These are phyloP conservation scores for Pseudovirgaria hyperparasitica DNA, from an alignment of 2,329 filamentous ascomycete species.

Conservation along the genomic window DNA sequence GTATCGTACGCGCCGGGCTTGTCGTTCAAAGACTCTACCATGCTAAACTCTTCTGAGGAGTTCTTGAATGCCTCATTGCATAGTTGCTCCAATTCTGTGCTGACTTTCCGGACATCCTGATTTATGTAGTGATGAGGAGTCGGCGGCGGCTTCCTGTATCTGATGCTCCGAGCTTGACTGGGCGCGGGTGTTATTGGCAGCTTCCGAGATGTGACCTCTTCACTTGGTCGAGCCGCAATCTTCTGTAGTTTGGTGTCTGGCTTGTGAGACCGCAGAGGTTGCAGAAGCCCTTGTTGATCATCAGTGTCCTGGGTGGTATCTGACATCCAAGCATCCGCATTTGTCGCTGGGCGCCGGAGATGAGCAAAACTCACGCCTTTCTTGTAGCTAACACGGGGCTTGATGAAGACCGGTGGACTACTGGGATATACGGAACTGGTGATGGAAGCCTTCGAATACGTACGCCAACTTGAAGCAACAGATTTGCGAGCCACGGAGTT, in stretches of 20 bases:
- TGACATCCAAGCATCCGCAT: slow-evolving; percentile 20
- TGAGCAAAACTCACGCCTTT: slow-evolving; percentile 53
- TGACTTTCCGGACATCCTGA: slow-evolving; percentile 74
- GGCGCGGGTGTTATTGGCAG: too few relatives aligned
- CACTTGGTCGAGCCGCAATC: too few relatives aligned
- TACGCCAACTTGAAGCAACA: slow-evolving; percentile 9
- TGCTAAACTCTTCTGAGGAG: slow-evolving; percentile 41
- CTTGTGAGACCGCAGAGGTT: too few relatives aligned
- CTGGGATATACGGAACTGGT: slow-evolving; percentile 34
- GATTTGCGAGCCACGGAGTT: slow-evolving; percentile 19
- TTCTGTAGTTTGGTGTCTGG: too few relatives aligned
- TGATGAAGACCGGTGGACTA: slow-evolving; percentile 34
- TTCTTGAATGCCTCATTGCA: slow-evolving; percentile 89
- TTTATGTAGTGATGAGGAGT: slow-evolving; percentile 44
- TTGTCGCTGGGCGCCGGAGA: slow-evolving; percentile 33
- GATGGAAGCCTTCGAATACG: slow-evolving; percentile 28
- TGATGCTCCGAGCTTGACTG: too few relatives aligned
- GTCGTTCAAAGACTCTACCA: slow-evolving; percentile 28
- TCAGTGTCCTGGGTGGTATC: slow-evolving; percentile 15
- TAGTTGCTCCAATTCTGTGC: slow-evolving; percentile 72
- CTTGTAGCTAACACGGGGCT: slow-evolving; percentile 40
- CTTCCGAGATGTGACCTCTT: too few relatives aligned
- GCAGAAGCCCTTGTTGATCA: slow-evolving; percentile 18
- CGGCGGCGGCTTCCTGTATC: too few relatives aligned
- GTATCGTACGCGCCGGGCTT: slow-evolving; percentile 33